Evolutionary conservation across 2,329 filamentous ascomycete genomes (phyloP).

Genomic region (Cladophialophora exuberans): DNA sequence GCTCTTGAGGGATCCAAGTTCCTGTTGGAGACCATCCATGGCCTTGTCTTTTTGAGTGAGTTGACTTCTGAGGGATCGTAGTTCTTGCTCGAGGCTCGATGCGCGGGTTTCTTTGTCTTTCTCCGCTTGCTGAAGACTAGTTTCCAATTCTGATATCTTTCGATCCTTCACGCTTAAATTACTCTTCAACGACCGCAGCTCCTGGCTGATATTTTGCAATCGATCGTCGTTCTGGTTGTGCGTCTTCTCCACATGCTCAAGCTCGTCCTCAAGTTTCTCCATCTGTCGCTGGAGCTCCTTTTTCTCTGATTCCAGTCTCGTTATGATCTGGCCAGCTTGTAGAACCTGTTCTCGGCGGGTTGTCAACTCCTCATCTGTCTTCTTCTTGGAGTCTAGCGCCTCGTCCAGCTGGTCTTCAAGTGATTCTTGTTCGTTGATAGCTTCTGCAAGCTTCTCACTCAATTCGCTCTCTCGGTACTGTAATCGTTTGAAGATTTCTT

Average conservation of each 20-base stretch:
- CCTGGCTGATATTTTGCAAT: constrained; percentile 73
- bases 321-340: constrained; percentile 86
- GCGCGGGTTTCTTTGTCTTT: constrained; percentile 71
- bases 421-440: constrained; percentile 90
- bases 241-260: constrained; percentile 70
- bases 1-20: constrained; percentile 29
- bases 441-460: constrained; percentile 87
- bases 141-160: constrained; percentile 85
- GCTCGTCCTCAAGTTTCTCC: constrained; percentile 68
- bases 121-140: constrained; percentile 78
- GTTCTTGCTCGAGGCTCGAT: constrained; percentile 29
- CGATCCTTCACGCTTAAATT: constrained; percentile 86
- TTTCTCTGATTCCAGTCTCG: constrained; percentile 84
- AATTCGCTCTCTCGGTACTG: constrained; percentile 90
- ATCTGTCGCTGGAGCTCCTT: constrained; percentile 70
- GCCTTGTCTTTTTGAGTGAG: constrained; percentile 27
- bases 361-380: constrained; percentile 81
- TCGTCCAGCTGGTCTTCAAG: constrained; percentile 92
- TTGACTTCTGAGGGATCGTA: constrained; percentile 31
- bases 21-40: constrained; percentile 28
- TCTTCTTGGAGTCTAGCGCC: constrained; percentile 85
- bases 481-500: constrained; percentile 97
- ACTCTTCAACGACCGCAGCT: constrained; percentile 89
- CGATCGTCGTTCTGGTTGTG: constrained; percentile 75
- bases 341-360: constrained; percentile 80